Percentiles rank a stretch among this genome's conserved stretches.
Conservation (phyloP, 169 alveolate genomes). For the Perkinsus chesapeaki region DNA sequence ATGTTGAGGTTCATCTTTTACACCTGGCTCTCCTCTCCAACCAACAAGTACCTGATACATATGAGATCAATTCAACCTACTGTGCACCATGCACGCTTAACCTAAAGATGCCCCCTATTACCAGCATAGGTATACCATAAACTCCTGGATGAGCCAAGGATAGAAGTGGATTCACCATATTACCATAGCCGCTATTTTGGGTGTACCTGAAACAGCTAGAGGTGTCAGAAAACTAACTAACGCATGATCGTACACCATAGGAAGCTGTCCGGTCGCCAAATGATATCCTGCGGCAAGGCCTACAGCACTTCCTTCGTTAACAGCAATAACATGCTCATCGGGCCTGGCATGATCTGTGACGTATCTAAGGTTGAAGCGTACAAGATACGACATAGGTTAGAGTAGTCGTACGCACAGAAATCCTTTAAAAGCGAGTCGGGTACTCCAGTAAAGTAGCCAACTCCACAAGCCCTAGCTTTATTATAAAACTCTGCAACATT, state of each 20-base stretch:
- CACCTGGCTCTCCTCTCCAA: constrained; percentile 70
- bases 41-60: constrained; percentile 46
- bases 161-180: constrained; percentile 54
- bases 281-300: constrained; percentile 62
- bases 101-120: neutral
- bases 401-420: constrained; percentile 28
- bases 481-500: constrained; percentile 2
- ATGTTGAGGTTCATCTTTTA: constrained; percentile 65
- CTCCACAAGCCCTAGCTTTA: constrained; percentile 21
- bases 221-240: neutral
- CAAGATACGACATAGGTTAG: neutral
- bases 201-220: constrained; percentile 9
- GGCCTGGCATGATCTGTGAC: neutral
- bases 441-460: constrained; percentile 58
- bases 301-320: constrained; percentile 58
- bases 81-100: neutral
- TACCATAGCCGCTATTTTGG: constrained; percentile 60
- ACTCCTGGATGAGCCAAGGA: constrained; percentile 53
- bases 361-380: neutral
- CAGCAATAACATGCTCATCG: constrained; percentile 50
- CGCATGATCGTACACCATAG: constrained; percentile 39
- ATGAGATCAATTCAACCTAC: neutral
- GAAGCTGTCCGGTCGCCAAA: constrained; percentile 49
- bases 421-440: constrained; percentile 59
- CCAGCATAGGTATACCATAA: constrained; percentile 52